phyloP scores from a whole-genome alignment of 1,284 basidiomycete species.

The Heterobasidion annosum region DNA sequence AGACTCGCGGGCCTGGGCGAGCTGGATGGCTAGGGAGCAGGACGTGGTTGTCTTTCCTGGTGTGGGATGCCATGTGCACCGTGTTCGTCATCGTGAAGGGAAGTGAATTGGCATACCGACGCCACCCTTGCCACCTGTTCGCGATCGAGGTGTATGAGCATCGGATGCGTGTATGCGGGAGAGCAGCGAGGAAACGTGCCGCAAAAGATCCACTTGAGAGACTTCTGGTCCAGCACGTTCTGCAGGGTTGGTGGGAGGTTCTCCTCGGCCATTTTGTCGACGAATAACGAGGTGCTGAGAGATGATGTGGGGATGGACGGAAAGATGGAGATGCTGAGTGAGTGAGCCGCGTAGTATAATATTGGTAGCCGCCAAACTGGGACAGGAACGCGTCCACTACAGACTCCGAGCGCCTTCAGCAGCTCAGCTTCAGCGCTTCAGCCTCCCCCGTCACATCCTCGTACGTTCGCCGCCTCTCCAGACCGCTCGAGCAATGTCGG shows the following conservation, averaged over 20 bases:
- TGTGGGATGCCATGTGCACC: slow-evolving; percentile 2
- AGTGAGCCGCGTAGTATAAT: neutral
- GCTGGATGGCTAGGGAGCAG: slow-evolving; percentile 91
- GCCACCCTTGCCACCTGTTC: slow-evolving; percentile 85
- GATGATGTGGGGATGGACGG: neutral
- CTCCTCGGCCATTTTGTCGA: slow-evolving; percentile 24
- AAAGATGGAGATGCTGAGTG: neutral
- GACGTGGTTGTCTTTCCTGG: slow-evolving; percentile 93
- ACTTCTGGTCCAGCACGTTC: slow-evolving; percentile 84
- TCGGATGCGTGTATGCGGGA: slow-evolving; percentile 2
- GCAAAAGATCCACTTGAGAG: slow-evolving; percentile 94
- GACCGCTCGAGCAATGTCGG: neutral
- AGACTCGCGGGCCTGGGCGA: slow-evolving; percentile 80
- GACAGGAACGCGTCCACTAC: neutral
- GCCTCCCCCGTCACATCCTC: neutral
- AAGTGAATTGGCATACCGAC: slow-evolving; percentile 59
- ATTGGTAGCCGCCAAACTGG: neutral
- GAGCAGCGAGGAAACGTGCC: slow-evolving; percentile 40
- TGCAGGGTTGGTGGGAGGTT: slow-evolving; percentile 74
- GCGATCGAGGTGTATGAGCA: slow-evolving; percentile 3
- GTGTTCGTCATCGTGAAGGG: neutral
- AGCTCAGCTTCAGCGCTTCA: neutral
- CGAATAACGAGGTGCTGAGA: neutral
- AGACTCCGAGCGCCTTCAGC: neutral
- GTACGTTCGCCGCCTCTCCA: neutral